Conservation (phyloP, 1,139 yeast species). For the Kodamaea fungicola region DNA sequence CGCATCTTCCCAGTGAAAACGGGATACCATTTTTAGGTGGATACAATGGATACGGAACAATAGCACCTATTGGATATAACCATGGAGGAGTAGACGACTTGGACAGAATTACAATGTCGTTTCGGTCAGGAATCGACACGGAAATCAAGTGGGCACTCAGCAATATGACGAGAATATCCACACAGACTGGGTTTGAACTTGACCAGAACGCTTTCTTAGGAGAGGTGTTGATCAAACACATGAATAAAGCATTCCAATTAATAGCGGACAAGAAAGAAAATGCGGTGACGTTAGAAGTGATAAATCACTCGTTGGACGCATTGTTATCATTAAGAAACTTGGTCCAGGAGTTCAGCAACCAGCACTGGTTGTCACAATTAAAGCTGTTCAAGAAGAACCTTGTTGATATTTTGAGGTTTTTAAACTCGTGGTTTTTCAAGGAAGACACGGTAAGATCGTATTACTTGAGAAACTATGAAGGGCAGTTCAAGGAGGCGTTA, state of each 20-base stretch:
- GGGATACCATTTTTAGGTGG: conserved; percentile 12
- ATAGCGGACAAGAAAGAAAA: conserved; percentile 23
- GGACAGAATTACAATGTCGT: conserved; percentile 60
- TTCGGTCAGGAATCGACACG: conserved; percentile 52
- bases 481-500: conserved; percentile 57
- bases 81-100: conserved; percentile 55
- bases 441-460: conserved; percentile 12
- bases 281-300: conserved; percentile 29
- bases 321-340: conserved; percentile 74
- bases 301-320: conserved; percentile 53
- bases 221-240: conserved; percentile 45
- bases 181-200: conserved; percentile 35
- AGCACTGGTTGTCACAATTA: conserved; percentile 68
- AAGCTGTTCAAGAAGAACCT: conserved; percentile 45
- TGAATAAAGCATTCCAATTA: conserved; percentile 30
- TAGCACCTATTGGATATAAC: conserved; percentile 15
- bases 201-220: conserved; percentile 49
- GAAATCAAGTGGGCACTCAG: conserved; percentile 69
- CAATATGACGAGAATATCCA: conserved; percentile 55
- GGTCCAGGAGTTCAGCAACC: conserved; percentile 78
- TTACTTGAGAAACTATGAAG: conserved; percentile 25
- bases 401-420: conserved; percentile 46
- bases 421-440: conserved; percentile 38
- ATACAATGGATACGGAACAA: conserved; percentile 16
- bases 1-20: conserved; percentile 15